These are phyloP conservation scores for Amanita polypyramis DNA, from an alignment of 768 basidiomycete species.

Conservation along the genomic window DNA sequence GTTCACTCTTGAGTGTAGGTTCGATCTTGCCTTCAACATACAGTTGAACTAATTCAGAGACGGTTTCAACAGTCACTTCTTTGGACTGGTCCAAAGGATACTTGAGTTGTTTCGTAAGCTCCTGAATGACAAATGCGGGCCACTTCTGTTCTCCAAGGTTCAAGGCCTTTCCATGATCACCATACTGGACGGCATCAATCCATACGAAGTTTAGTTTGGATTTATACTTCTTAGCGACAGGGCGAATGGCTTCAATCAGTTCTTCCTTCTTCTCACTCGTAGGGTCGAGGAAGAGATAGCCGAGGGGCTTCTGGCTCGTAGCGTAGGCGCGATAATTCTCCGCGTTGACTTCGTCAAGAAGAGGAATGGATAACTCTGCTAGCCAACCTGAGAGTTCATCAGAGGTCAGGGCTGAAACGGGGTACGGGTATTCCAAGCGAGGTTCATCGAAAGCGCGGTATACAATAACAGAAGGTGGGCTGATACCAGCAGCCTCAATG, in stretches of 20 bases:
- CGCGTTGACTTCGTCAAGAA: conserved; percentile 85
- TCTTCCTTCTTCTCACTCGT: conserved; percentile 50
- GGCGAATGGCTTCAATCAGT: conserved; percentile 56
- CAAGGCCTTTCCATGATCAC: conserved; percentile 91
- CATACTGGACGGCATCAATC: conserved; percentile 94
- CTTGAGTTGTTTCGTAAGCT: conserved; percentile 76
- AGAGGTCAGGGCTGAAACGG: conserved; percentile 40
- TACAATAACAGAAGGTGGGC: conserved; percentile 77
- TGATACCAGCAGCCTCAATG: conserved; percentile 61
- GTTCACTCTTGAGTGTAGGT: conserved; percentile 84
- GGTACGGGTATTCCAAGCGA: conserved; percentile 53
- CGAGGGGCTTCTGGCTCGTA: conserved; percentile 72
- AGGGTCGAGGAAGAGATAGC: conserved; percentile 92
- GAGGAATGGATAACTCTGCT: conserved; percentile 72
- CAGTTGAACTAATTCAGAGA: conserved; percentile 49
- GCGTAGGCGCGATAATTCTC: conserved; percentile 92
- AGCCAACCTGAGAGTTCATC: conserved; percentile 71
- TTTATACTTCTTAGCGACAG: conserved; percentile 75
- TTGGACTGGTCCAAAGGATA: conserved; percentile 72
- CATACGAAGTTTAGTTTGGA: conserved; percentile 93
- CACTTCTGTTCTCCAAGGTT: conserved; percentile 80
- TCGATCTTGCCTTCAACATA: conserved; percentile 65
- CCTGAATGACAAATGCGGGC: conserved; percentile 93
- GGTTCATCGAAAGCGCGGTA: conserved; percentile 93
- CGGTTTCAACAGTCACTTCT: conserved; percentile 43